Evolutionary conservation across 345 rosid species (phyloP), one percentile per base, ranked within the genome.

Genomic region (Hibiscus tridactylites): DNA sequence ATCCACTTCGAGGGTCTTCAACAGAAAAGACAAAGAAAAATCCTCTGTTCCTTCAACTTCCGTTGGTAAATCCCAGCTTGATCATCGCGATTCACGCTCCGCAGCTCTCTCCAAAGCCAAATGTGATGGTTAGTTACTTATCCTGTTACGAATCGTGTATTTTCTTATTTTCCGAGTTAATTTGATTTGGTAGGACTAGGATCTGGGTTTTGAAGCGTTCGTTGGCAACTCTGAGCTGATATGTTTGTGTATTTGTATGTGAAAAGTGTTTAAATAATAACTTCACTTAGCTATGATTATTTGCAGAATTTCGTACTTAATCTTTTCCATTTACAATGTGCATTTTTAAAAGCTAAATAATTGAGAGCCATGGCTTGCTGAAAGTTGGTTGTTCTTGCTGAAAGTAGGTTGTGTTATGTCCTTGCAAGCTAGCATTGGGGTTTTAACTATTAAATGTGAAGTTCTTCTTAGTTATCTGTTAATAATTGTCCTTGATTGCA

Each of bases 41-140:
- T 69, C 79, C 74, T 80, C 92, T 24, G 76, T 84, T 37, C 96
- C 97, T 2, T 93, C 96, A 16, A 89, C 91, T 77, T 88, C 97
- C 31, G 61, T 90, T 2, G 84, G 88, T 15, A 93, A 93, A 86
- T 83, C 90, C 57, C 93, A 86, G 80, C 84, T 79, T 47, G 88
- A 84, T 74, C 88, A 81, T 62, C 88, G 84, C 57, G 84, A 84
- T 75, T 73, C 90, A 65, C 89, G 88, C 35, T 62, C 90, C 9
- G 74, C 79, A 53, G 76, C 86, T 6, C 84, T 84, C 11, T 52
- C 88, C 54, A 85, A 85, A 79, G 82, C 81, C 79, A 89, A 87
- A 69, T 79, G 84, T 28, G 91, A 88, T 75, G 90, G 97, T 88
- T 66, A 68, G 86, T 66, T 74, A 44, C 58, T 56, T 62, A 52